Conservation (phyloP, 257 asterid species). For the Jasminum sambac region DNA sequence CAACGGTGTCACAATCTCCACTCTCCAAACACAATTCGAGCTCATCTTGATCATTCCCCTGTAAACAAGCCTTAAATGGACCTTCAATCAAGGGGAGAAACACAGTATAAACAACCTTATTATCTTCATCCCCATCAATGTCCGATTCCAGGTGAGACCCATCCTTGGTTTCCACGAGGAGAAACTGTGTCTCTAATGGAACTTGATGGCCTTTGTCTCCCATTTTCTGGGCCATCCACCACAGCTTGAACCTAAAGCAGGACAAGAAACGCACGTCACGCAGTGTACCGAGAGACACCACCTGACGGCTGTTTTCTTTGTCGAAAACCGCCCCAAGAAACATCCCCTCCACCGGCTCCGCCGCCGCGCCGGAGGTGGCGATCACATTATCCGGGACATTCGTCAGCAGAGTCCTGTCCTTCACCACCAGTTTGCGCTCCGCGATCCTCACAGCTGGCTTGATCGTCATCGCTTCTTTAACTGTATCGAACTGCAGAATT, state of each 20-base stretch:
- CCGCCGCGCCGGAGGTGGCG: slow-evolving; percentile 5
- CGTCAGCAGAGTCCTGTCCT: slow-evolving; percentile 9
- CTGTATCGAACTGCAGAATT: not conserved
- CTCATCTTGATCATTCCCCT: slow-evolving; percentile 49
- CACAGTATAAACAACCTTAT: slow-evolving; percentile 48
- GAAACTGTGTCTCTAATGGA: slow-evolving; percentile 79
- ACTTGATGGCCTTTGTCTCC: slow-evolving; percentile 72
- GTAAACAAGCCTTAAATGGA: slow-evolving; percentile 60
- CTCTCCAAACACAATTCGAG: slow-evolving; percentile 73
- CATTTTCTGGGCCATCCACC: slow-evolving; percentile 98
- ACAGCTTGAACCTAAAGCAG: slow-evolving; percentile 76
- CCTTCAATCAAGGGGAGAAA: slow-evolving; percentile 77
- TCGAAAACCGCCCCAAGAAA: slow-evolving; percentile 12
- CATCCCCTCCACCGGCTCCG: slow-evolving; percentile 11
- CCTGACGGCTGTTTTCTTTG: slow-evolving; percentile 9
- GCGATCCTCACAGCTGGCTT: slow-evolving; percentile 7
- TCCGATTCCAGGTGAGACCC: slow-evolving; percentile 56
- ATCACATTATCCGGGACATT: slow-evolving; percentile 18
- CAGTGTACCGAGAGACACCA: slow-evolving; percentile 37
- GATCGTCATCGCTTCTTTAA: slow-evolving; percentile 9
- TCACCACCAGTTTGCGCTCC: slow-evolving; percentile 8
- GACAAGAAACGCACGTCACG: slow-evolving; percentile 68
- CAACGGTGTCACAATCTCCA: slow-evolving; percentile 47
- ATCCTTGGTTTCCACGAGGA: slow-evolving; percentile 58
- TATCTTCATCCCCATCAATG: slow-evolving; percentile 25